A percentile compares a stretch with the other conserved stretches of the same genome.
These are phyloP conservation scores for Bipolaris cookei DNA, from an alignment of 2,329 filamentous ascomycete species.

Conservation along the genomic window DNA sequence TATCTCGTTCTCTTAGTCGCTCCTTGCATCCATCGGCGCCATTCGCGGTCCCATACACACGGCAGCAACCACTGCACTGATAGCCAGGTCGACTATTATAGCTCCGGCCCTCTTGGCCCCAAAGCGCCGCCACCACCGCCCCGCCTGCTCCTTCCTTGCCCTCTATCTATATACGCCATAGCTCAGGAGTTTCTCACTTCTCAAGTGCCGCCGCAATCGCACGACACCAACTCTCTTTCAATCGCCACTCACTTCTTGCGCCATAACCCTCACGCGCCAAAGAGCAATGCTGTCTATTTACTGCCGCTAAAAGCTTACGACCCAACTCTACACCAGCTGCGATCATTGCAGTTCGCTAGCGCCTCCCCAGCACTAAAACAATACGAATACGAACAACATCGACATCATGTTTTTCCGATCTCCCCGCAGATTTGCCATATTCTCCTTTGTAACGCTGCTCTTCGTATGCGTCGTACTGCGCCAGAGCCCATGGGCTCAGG, in stretches of 20 bases:
- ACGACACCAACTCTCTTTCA: conserved; percentile 8
- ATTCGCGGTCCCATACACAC: conserved; percentile 3
- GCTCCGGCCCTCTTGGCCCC: conserved; percentile 9
- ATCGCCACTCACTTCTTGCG: conserved; percentile 11
- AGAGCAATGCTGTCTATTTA: conserved; percentile 26
- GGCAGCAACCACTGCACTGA: conserved; percentile 10
- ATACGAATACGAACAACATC: conserved; percentile 31
- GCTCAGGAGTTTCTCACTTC: background rate
- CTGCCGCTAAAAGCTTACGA: conserved; percentile 25
- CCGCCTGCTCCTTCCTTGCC: conserved; percentile 14
- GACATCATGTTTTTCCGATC: conserved; percentile 45
- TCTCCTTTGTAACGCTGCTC: conserved; percentile 45
- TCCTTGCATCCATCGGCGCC: conserved; percentile 4
- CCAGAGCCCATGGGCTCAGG: conserved; percentile 37
- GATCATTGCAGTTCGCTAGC: conserved; percentile 27
- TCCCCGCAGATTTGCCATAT: conserved; percentile 48
- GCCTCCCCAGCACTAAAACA: conserved; percentile 17
- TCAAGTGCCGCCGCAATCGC: background rate
- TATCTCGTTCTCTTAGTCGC: conserved; percentile 1
- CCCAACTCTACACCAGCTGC: conserved; percentile 19
- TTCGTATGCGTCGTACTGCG: conserved; percentile 39
- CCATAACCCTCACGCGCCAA: conserved; percentile 1
- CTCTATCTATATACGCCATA: conserved; percentile 5
- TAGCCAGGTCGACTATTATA: conserved; percentile 3
- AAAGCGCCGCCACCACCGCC: conserved; percentile 1